A percentile compares a stretch with the other conserved stretches of the same genome.
phyloP scores from a whole-genome alignment of 257 asterid species.

The Rauvolfia tetraphylla region DNA sequence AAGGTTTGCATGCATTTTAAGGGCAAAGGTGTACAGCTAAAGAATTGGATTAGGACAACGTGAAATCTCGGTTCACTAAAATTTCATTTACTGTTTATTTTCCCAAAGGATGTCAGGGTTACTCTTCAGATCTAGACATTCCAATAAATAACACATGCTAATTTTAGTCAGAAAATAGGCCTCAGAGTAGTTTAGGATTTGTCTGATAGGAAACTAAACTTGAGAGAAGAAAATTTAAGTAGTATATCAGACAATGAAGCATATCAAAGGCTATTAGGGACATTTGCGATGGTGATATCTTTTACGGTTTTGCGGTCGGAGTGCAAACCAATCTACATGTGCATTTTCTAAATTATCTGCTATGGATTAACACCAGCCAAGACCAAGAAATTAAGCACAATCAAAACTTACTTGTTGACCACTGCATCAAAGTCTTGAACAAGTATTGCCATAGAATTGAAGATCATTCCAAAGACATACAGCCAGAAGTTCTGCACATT shows the following conservation, averaged over 20 bases:
- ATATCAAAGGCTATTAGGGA: background rate
- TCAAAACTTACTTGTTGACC: constrained; percentile 60
- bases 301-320: background rate
- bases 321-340: background rate
- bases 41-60: background rate
- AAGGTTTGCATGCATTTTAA: background rate
- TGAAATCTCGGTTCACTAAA: background rate
- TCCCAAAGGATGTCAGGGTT: background rate
- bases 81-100: background rate
- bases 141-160: background rate
- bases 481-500: constrained; percentile 99
- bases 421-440: constrained; percentile 95
- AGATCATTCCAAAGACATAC: constrained; percentile 95
- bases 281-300: background rate
- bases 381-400: background rate
- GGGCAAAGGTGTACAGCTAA: background rate
- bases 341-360: background rate
- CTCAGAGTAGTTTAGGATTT: background rate
- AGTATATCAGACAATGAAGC: no score
- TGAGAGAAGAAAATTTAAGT: no score
- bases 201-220: background rate
- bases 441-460: constrained; percentile 81
- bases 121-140: background rate
- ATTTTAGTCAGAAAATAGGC: background rate
- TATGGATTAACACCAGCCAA: background rate